These are phyloP conservation scores for Scytalidium sp. DNA, from an alignment of 2,329 filamentous ascomycete genomes.

Conservation along the genomic window DNA sequence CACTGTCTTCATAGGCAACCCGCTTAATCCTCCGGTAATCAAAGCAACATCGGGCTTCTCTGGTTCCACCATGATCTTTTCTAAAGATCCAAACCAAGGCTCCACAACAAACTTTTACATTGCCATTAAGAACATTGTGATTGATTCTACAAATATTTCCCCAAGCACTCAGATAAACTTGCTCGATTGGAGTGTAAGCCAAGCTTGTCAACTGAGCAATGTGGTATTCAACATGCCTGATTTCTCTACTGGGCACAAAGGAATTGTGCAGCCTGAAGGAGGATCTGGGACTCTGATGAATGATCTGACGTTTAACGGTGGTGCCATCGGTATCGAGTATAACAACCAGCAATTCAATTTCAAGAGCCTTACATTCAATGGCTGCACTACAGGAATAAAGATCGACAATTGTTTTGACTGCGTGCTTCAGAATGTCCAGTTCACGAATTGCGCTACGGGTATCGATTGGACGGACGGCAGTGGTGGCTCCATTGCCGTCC, in stretches of 20 bases:
- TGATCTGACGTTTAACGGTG: conserved; percentile 57
- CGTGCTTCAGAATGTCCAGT: conserved; percentile 1
- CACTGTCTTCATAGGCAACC: conserved; percentile 20
- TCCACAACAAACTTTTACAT: conserved; percentile 29
- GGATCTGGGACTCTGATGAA: conserved; percentile 33
- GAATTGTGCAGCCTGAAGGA: conserved; percentile 10
- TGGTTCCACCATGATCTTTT: conserved; percentile 18
- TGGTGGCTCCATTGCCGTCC: neutral
- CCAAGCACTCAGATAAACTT: conserved; percentile 18
- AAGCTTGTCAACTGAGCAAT: conserved; percentile 30
- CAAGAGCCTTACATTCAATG: conserved; percentile 40
- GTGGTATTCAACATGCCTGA: conserved; percentile 30
- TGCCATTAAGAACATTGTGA: conserved; percentile 27
- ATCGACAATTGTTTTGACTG: neutral
- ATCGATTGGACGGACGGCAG: neutral
- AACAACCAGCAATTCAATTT: conserved; percentile 58
- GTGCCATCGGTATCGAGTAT: conserved; percentile 55
- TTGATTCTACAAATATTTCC: conserved; percentile 28
- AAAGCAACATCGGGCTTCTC: conserved; percentile 21
- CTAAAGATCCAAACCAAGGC: conserved; percentile 15
- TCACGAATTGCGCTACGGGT: conserved; percentile 4
- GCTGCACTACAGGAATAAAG: conserved; percentile 2
- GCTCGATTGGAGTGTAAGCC: conserved; percentile 32
- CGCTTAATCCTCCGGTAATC: conserved; percentile 25
- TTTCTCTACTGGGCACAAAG: conserved; percentile 23